phyloP scores from a whole-genome alignment of 2,329 filamentous ascomycete genomes.

The Trichoderma koningii region DNA sequence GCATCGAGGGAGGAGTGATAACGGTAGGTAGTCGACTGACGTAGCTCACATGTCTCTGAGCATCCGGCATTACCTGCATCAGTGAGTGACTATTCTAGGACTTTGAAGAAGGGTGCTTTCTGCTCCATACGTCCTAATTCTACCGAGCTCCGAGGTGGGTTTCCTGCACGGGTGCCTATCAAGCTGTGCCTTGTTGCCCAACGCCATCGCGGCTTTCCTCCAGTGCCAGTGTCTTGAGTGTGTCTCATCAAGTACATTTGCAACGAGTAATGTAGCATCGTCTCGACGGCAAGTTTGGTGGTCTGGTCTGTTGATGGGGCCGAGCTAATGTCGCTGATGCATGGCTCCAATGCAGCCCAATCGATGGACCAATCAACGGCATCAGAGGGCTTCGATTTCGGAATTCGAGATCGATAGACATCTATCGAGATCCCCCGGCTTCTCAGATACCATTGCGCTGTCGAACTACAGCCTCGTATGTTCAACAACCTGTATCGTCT shows the following conservation, averaged over 20 bases:
- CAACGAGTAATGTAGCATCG: not conserved
- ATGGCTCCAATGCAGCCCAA: slow-evolving; percentile 25
- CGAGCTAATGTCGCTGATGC: slow-evolving; percentile 20
- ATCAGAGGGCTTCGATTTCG: slow-evolving; percentile 12
- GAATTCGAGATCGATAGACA: slow-evolving; percentile 25
- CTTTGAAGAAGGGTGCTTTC: too few species aligned
- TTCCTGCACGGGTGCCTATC: slow-evolving; percentile 23
- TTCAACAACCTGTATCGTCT: too few species aligned
- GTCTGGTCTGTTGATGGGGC: slow-evolving; percentile 12
- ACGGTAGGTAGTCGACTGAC: not conserved
- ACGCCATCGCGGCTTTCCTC: not conserved
- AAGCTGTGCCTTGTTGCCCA: slow-evolving; percentile 20
- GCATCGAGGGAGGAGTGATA: not conserved
- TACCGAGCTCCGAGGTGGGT: not conserved
- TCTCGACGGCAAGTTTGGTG: not conserved
- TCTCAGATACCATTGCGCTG: not conserved
- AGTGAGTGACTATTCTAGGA: too few species aligned
- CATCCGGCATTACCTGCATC: too few species aligned
- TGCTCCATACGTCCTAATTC: too few species aligned
- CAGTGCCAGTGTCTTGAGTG: not conserved
- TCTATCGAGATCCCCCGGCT: slow-evolving; percentile 15
- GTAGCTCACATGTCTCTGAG: too few species aligned
- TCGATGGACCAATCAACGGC: slow-evolving; percentile 9
- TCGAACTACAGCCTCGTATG: too few species aligned
- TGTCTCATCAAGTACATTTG: not conserved